Evolutionary conservation across 169 alveolate species (phyloP).

Genomic region (Cryptosporidium felis): DNA sequence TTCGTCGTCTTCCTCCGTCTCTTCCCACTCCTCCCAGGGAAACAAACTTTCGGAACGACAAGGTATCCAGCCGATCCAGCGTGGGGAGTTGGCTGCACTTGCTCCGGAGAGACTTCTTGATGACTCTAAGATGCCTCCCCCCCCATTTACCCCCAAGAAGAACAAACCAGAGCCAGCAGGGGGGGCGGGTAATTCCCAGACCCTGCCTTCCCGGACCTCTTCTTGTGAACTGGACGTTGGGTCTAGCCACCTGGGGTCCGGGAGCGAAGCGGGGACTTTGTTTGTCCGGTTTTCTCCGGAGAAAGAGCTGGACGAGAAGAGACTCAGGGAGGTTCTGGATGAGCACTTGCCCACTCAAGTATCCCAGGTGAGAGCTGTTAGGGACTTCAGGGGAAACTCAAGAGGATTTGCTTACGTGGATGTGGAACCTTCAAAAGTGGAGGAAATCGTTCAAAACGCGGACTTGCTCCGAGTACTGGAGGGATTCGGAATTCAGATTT

Average conservation of each 20-base stretch:
- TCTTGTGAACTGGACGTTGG: no score
- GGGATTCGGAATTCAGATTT: not conserved
- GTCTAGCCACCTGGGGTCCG: no score
- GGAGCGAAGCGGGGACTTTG: slow-evolving; percentile 42
- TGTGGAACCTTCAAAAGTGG: slow-evolving; percentile 48
- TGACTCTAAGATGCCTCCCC: slow-evolving; percentile 36
- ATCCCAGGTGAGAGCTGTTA: slow-evolving; percentile 72
- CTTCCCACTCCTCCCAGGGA: slow-evolving; percentile 43
- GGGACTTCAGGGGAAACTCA: slow-evolving; percentile 51
- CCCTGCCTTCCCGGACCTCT: not conserved
- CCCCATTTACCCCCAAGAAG: slow-evolving; percentile 57
- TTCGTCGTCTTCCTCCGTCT: slow-evolving; percentile 18
- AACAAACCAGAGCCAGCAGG: not conserved
- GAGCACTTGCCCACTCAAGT: slow-evolving; percentile 6
- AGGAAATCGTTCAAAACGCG: slow-evolving; percentile 5
- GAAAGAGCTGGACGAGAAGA: slow-evolving; percentile 54
- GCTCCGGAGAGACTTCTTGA: not conserved
- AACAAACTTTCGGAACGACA: not conserved
- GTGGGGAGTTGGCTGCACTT: not conserved
- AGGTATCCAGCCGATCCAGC: not conserved
- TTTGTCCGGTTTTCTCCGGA: slow-evolving; percentile 62
- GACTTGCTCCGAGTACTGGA: not conserved
- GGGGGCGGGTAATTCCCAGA: not conserved
- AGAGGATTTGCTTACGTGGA: slow-evolving; percentile 78
- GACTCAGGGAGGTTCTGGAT: slow-evolving; percentile 1